These are phyloP conservation scores for Euphorbia tirucalli DNA, from an alignment of 345 rosid species.

Conservation along the genomic window DNA sequence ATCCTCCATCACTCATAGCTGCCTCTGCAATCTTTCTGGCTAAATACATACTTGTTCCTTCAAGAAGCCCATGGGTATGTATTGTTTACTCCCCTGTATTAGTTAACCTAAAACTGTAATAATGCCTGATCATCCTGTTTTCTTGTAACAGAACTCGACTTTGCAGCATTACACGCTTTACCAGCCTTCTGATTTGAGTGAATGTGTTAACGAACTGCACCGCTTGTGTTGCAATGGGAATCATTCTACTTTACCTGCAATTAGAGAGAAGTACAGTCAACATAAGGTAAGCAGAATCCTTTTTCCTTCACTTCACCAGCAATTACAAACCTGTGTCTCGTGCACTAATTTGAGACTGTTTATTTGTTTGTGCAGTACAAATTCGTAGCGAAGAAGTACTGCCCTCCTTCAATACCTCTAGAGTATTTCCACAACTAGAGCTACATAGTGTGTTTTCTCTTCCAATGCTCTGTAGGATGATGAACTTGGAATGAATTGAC, in stretches of 20 bases:
- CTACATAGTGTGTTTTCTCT: not conserved
- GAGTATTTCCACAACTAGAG: conserved; percentile 54
- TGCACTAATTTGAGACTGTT: not conserved
- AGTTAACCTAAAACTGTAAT: not conserved
- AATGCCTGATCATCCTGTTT: not conserved
- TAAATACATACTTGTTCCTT: conserved; percentile 62
- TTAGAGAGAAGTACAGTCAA: conserved; percentile 84
- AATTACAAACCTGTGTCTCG: not conserved
- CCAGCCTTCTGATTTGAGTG: conserved; percentile 55
- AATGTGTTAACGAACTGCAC: conserved; percentile 72
- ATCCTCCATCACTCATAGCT: conserved; percentile 78
- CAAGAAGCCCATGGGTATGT: conserved; percentile 85
- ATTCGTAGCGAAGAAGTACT: conserved; percentile 74
- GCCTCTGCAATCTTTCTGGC: conserved; percentile 89
- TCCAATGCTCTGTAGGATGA: conserved; percentile 30
- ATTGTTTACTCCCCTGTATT: not conserved
- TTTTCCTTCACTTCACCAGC: not conserved
- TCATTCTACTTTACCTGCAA: conserved; percentile 56
- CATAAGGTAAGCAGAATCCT: conserved; percentile 56
- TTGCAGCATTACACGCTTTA: conserved; percentile 85
- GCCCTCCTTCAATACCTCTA: conserved; percentile 64
- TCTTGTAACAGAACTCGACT: conserved; percentile 55
- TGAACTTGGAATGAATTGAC: not conserved
- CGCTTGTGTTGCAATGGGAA: conserved; percentile 49
- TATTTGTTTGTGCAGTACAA: conserved; percentile 52